Base-by-base conservation (phyloP, 306 rosid species). In the Bauhinia variegata region DNA sequence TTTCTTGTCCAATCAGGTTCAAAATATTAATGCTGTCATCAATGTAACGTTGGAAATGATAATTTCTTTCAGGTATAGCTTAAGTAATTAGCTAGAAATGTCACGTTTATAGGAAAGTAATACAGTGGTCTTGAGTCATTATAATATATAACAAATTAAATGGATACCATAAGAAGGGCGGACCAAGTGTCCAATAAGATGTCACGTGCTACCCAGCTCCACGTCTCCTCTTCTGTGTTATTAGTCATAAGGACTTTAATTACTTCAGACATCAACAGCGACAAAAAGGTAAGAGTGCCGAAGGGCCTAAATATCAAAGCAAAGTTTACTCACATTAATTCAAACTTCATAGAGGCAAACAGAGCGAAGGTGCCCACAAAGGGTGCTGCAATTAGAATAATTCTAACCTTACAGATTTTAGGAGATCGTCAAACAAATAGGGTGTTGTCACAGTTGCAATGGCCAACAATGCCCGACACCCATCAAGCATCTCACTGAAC, bases 131-230 rank as follows among this genome's bases (percentile, higher is more conserved):
- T 65, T n/a, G 63, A 44, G 17, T 10, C 63, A 65, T 55, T 60
- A 47, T 56, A 17, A 54, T 23, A 62, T 48, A 73, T 59, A 52
- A 51, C 2, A 49, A 32, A 49, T 60, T 58, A 54, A 68, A 67
- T 15, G 50, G 11, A 68, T 89, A 92, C 96, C 92, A 54, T 80
- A 30, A 92, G 93, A 74, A 89, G 84, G 69, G 91, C 87, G 46
- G 91, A 79, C 98, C 98, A 92, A 33, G 89, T 81, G 75, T 92
- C 98, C 69, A 92, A 75, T 68, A 92, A 76, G 60, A 84, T 73
- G 78, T 92, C 98, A 31, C 98, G 98, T 55, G 98, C 96, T 80
- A 82, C 91, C 92, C 91, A 89, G 64, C 96, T 87, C 98, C 98
- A 92, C 11, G 83, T 84, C 81, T 84, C 96, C 72, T 92, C 96